Evolutionary conservation across 78 protist genomes (phyloP).

Genomic region (Blattamonas nauphoetae): DNA sequence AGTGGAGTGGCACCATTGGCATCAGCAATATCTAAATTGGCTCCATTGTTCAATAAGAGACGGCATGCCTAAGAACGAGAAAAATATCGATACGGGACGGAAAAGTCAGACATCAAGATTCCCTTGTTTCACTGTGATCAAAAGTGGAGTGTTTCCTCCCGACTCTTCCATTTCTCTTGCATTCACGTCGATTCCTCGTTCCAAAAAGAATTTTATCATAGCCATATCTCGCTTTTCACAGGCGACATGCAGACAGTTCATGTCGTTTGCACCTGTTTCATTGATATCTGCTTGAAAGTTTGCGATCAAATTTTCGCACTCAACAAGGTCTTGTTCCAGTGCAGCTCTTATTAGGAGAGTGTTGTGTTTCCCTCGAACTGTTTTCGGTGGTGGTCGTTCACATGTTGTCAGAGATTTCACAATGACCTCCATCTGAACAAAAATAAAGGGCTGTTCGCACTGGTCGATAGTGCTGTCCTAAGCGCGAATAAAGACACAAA

Average conservation of each 20-base stretch:
- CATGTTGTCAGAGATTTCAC: neutral
- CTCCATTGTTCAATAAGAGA: neutral
- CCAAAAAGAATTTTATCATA: neutral
- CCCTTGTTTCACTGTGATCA: neutral
- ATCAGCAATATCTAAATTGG: neutral
- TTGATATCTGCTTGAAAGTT: neutral
- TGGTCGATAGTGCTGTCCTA: too few species aligned
- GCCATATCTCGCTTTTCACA: neutral
- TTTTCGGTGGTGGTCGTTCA: neutral
- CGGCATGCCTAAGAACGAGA: neutral
- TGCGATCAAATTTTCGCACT: neutral
- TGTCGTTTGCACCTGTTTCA: neutral
- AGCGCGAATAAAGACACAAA: too few species aligned
- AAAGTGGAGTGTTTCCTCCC: neutral
- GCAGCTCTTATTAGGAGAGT: neutral
- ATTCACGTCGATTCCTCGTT: neutral
- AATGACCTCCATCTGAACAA: neutral
- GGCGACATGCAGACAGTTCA: neutral
- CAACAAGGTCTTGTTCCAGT: neutral
- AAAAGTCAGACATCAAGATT: neutral
- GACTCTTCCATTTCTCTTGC: neutral
- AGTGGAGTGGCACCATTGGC: neutral
- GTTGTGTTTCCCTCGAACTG: neutral
- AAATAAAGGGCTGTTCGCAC: too few species aligned
- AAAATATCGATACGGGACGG: neutral